These are phyloP conservation scores for Fusarium sp. DNA, from an alignment of 2,329 filamentous ascomycete genomes.

Conservation along the genomic window DNA sequence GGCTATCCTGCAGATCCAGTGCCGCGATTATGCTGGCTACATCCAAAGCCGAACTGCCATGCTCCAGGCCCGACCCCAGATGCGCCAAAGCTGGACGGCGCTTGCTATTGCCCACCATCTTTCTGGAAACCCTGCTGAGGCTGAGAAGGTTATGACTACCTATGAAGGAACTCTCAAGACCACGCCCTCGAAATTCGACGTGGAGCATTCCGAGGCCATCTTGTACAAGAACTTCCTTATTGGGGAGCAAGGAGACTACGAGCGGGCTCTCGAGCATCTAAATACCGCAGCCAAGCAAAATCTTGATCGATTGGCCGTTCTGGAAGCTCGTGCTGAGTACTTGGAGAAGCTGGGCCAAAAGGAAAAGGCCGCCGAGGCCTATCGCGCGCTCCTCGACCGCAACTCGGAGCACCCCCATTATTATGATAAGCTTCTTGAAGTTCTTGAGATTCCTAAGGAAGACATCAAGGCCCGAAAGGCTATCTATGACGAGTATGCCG, in stretches of 20 bases:
- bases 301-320: slow-evolving; percentile 84
- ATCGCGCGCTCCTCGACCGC: slow-evolving; percentile 82
- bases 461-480: slow-evolving; percentile 75
- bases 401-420: slow-evolving; percentile 91
- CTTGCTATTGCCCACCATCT: slow-evolving; percentile 93
- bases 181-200: slow-evolving; percentile 79
- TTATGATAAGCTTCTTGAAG: slow-evolving; percentile 81
- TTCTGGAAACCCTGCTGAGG: slow-evolving; percentile 84
- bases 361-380: slow-evolving; percentile 85
- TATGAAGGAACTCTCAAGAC: slow-evolving; percentile 94
- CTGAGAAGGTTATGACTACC: slow-evolving; percentile 89
- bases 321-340: slow-evolving; percentile 90
- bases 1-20: slow-evolving; percentile 93
- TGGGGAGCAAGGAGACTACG: slow-evolving; percentile 85
- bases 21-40: slow-evolving; percentile 95
- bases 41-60: slow-evolving; percentile 89
- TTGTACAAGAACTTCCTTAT: slow-evolving; percentile 97
- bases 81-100: slow-evolving; percentile 98
- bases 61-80: slow-evolving; percentile 83
- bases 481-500: slow-evolving; percentile 81
- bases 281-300: slow-evolving; percentile 81
- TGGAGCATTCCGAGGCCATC: slow-evolving; percentile 93
- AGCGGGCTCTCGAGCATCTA: slow-evolving; percentile 88
- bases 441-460: slow-evolving; percentile 69
- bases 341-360: slow-evolving; percentile 81